These are phyloP conservation scores for Fusarium scirpi DNA, from an alignment of 2,329 filamentous ascomycete genomes.

Conservation along the genomic window DNA sequence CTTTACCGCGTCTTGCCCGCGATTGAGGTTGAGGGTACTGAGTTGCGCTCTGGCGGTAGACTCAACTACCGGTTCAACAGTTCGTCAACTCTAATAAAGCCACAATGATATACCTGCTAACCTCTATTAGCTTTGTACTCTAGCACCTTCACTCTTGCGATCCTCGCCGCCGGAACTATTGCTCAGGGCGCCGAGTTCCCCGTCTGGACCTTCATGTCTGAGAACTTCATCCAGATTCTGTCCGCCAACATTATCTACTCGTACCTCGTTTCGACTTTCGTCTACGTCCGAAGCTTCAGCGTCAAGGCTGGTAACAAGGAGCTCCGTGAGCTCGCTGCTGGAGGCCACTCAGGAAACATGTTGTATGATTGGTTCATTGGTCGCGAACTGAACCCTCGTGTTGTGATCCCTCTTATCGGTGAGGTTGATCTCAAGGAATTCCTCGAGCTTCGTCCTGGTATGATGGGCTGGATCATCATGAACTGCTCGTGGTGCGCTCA, in stretches of 20 bases:
- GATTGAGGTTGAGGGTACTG: constrained; percentile 75
- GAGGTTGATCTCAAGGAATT: constrained; percentile 92
- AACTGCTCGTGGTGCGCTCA: constrained; percentile 87
- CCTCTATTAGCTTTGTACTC: constrained; percentile 74
- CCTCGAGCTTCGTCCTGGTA: constrained; percentile 89
- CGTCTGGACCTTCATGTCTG: constrained; percentile 92
- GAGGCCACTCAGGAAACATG: constrained; percentile 84
- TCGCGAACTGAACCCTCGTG: constrained; percentile 90
- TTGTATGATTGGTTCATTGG: constrained; percentile 98
- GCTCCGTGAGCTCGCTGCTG: constrained; percentile 81
- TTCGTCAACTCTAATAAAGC: constrained; percentile 53
- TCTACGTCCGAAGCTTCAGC: constrained; percentile 85
- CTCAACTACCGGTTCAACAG: constrained; percentile 87
- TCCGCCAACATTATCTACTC: constrained; percentile 85
- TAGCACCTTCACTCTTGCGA: constrained; percentile 77
- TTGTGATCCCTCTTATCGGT: constrained; percentile 81
- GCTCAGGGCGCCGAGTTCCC: constrained; percentile 83
- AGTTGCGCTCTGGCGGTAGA: constrained; percentile 76
- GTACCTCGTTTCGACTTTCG: constrained; percentile 77
- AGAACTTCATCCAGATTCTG: constrained; percentile 89
- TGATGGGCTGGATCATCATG: constrained; percentile 89
- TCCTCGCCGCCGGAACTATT: constrained; percentile 79
- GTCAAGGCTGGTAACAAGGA: constrained; percentile 81
- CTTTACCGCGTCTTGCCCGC: constrained; percentile 84
- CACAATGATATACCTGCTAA: constrained; percentile 30